Evolutionary conservation across 805 yeast species (phyloP).

Genomic region (Debaryomyces castellii): DNA sequence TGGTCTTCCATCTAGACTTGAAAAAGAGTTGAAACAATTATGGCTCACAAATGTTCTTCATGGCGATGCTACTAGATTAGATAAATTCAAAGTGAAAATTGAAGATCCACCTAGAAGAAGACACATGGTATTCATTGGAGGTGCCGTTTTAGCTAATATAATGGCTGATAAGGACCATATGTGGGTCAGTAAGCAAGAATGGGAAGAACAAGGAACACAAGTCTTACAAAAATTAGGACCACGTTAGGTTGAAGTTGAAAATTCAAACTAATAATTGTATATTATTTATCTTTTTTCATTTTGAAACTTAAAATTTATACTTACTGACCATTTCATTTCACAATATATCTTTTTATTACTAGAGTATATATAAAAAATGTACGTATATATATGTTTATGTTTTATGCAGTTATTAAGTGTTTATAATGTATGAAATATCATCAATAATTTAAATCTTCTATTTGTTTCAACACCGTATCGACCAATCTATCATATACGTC

Average conservation of each 20-base stretch:
- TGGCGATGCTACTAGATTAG: constrained; percentile 82
- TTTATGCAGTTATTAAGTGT: neutral
- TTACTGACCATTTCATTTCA: neutral
- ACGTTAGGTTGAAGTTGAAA: constrained; percentile 45
- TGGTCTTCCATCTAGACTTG: constrained; percentile 92
- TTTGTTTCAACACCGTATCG: constrained; percentile 38
- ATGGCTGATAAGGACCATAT: constrained; percentile 98
- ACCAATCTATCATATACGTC: constrained; percentile 41
- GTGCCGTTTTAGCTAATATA: constrained; percentile 95
- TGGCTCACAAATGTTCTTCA: constrained; percentile 89
- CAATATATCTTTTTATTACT: neutral
- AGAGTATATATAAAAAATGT: neutral
- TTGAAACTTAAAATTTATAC: neutral
- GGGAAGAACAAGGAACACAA: constrained; percentile 95
- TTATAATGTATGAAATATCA: constrained; percentile 8
- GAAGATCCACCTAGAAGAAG: constrained; percentile 99
- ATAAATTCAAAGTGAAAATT: constrained; percentile 90
- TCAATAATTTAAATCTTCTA: constrained; percentile 35
- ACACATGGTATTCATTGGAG: constrained; percentile 98
- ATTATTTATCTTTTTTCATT: constrained; percentile 1
- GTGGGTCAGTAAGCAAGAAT: constrained; percentile 96
- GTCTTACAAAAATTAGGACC: constrained; percentile 89
- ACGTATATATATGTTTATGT: neutral
- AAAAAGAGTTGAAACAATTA: constrained; percentile 92
- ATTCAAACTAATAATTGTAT: constrained; percentile 5